Percentiles rank a stretch among this genome's conserved stretches.
These are phyloP conservation scores for Sesbania bispinosa DNA, from an alignment of 306 rosid genomes.

Conservation along the genomic window DNA sequence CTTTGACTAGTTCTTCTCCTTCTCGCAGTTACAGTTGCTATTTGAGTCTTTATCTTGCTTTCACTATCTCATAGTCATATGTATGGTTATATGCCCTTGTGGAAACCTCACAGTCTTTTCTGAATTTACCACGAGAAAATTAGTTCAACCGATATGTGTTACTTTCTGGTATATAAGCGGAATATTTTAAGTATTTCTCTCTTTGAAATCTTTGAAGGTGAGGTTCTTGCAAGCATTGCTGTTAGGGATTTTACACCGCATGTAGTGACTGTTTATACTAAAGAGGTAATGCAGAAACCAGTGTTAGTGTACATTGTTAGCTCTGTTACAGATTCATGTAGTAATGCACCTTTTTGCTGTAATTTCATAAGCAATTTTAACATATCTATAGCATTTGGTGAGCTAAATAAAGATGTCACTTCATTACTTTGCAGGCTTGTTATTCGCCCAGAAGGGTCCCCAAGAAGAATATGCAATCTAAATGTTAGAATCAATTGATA, in stretches of 20 bases:
- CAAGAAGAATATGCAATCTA: slow-evolving; percentile 67
- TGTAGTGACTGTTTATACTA: slow-evolving; percentile 59
- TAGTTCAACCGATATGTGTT: background rate
- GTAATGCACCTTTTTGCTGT: too few relatives aligned
- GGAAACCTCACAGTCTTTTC: too few relatives aligned
- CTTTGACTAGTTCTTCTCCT: too few relatives aligned
- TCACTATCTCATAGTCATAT: too few relatives aligned
- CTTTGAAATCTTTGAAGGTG: slow-evolving; percentile 53
- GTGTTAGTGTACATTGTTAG: background rate
- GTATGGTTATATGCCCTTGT: too few relatives aligned
- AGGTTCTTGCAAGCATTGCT: slow-evolving; percentile 48
- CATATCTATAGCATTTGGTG: slow-evolving; percentile 17
- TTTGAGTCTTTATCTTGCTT: too few relatives aligned
- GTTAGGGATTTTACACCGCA: slow-evolving; percentile 70
- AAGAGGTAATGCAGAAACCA: too few relatives aligned
- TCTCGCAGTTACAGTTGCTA: too few relatives aligned
- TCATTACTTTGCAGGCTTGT: slow-evolving; percentile 51
- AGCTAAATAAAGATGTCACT: slow-evolving; percentile 14
- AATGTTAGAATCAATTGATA: slow-evolving; percentile 32
- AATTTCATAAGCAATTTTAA: background rate
- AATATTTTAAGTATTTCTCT: slow-evolving; percentile 22
- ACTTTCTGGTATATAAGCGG: background rate
- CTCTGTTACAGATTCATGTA: slow-evolving; percentile 6
- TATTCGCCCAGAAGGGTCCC: slow-evolving; percentile 62
- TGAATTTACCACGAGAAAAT: background rate